Conservation (phyloP, 352 stramenopile species). For the Phytophthora rubi region DNA sequence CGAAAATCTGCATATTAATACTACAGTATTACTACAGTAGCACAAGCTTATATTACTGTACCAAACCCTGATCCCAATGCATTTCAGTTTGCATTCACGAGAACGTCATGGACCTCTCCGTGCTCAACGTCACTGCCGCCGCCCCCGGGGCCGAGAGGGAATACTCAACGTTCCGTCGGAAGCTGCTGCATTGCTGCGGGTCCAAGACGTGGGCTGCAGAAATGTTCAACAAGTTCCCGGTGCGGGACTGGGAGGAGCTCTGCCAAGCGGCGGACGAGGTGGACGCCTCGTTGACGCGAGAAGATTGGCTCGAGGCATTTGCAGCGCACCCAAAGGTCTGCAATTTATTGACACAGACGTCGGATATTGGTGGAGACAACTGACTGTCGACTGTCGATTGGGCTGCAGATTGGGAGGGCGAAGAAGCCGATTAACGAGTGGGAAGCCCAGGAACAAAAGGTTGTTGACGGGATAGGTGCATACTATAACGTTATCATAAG, state of each 20-base stretch:
- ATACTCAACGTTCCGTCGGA: conserved; percentile 39
- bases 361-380: neutral
- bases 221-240: conserved; percentile 50
- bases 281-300: conserved; percentile 44
- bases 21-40: no score
- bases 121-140: conserved; percentile 51
- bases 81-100: conserved; percentile 16
- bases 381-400: neutral
- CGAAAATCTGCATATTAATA: no score
- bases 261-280: conserved; percentile 48
- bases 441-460: conserved; percentile 81
- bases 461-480: neutral
- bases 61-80: no score
- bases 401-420: conserved; percentile 63
- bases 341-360: neutral
- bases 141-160: conserved; percentile 23
- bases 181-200: conserved; percentile 70
- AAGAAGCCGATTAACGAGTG: conserved; percentile 73
- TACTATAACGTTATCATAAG: neutral
- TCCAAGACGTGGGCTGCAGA: conserved; percentile 55
- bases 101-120: conserved; percentile 36
- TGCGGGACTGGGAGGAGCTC: conserved; percentile 48
- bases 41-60: no score
- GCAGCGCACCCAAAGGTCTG: conserved; percentile 64
- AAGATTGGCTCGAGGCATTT: conserved; percentile 80